A percentile compares a stretch with the other conserved stretches of the same genome.
These are phyloP conservation scores for Sclerotinia minor DNA, from an alignment of 2,329 filamentous ascomycete species.

Conservation along the genomic window DNA sequence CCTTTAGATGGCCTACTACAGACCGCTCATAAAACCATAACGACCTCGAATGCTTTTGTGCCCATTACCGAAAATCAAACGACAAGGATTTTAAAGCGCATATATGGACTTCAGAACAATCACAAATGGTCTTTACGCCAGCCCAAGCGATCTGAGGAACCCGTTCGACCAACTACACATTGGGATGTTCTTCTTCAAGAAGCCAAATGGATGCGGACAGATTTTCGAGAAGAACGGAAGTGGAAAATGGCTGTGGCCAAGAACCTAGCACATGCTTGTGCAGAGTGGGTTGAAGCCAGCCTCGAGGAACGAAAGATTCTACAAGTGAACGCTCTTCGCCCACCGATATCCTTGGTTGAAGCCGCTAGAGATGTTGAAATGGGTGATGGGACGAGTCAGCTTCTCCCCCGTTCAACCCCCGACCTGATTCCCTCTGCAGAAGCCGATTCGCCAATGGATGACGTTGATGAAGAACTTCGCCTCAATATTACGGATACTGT, in stretches of 20 bases:
- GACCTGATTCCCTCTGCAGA: slow-evolving; percentile 67
- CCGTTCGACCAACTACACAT: slow-evolving; percentile 72
- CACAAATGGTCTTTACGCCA: slow-evolving; percentile 94
- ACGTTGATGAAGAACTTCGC: slow-evolving; percentile 42
- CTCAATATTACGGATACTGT: slow-evolving; percentile 47
- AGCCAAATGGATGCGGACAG: slow-evolving; percentile 97
- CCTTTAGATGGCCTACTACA: slow-evolving; percentile 70
- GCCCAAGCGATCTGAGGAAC: slow-evolving; percentile 80
- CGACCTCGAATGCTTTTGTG: slow-evolving; percentile 79
- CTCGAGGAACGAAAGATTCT: slow-evolving; percentile 64
- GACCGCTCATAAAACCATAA: slow-evolving; percentile 85
- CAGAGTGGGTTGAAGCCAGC: slow-evolving; percentile 71
- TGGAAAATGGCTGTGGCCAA: slow-evolving; percentile 85
- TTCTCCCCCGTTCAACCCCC: slow-evolving; percentile 55
- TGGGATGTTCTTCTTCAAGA: slow-evolving; percentile 86
- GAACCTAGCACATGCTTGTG: slow-evolving; percentile 79
- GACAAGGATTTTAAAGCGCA: slow-evolving; percentile 78
- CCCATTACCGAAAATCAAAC: slow-evolving; percentile 85
- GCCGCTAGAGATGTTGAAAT: slow-evolving; percentile 42
- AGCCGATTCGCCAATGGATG: slow-evolving; percentile 55
- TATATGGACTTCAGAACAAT: slow-evolving; percentile 86
- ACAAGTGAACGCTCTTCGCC: slow-evolving; percentile 64
- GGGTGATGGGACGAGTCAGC: slow-evolving; percentile 36
- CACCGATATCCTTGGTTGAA: slow-evolving; percentile 38
- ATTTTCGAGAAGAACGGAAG: slow-evolving; percentile 90